A percentile compares a stretch with the other conserved stretches of the same genome.
These are phyloP conservation scores for Erysimum cheiranthoides DNA, from an alignment of 345 rosid genomes.

Conservation along the genomic window DNA sequence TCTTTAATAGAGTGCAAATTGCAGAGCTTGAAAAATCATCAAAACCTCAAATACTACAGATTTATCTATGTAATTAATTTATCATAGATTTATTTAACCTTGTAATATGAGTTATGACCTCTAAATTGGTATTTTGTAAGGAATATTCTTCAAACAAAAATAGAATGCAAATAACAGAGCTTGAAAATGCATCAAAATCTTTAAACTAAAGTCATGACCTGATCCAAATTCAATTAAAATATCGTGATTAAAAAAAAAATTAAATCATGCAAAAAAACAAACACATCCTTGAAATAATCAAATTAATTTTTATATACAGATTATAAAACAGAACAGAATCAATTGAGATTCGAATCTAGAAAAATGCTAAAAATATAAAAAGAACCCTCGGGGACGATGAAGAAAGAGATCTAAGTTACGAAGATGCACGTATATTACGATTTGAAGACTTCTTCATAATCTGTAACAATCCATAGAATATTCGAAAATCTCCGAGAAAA, in stretches of 20 bases:
- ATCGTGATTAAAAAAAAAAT: background rate
- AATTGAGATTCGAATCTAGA: conserved; percentile 36
- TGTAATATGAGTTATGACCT: conserved; percentile 13
- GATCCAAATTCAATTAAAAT: background rate
- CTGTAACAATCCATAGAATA: conserved; percentile 30
- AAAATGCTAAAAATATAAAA: background rate
- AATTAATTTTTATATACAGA: background rate
- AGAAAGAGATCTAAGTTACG: conserved; percentile 39
- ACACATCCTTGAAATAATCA: conserved; percentile 30
- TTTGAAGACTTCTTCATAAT: conserved; percentile 30
- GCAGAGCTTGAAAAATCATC: background rate
- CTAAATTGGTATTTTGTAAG: background rate
- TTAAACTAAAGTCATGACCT: background rate
- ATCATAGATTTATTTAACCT: background rate
- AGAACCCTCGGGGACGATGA: conserved; percentile 6
- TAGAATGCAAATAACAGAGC: background rate
- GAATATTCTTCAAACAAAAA: background rate
- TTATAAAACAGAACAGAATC: conserved; percentile 4
- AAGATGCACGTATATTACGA: conserved; percentile 27
- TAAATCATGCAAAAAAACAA: conserved; percentile 16
- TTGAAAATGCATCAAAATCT: background rate
- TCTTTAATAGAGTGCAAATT: background rate
- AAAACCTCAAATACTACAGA: background rate
- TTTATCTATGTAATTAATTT: background rate
- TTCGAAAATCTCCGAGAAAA: conserved; percentile 3